A percentile compares a stretch with the other conserved stretches of the same genome.
Conservation (phyloP, 2,329 filamentous ascomycete genomes). For the Fusarium nanum region DNA sequence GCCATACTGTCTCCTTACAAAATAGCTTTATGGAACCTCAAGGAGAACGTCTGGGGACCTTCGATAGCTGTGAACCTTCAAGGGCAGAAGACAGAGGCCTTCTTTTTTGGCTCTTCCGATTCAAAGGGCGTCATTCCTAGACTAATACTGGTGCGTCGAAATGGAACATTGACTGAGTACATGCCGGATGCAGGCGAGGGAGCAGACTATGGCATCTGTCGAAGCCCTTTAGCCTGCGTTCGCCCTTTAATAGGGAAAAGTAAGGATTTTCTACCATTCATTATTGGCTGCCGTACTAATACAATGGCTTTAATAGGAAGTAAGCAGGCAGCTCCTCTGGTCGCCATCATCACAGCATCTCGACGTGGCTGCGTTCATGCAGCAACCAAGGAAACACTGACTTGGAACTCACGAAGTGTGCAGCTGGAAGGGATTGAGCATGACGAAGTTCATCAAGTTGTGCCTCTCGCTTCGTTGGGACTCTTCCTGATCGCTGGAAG, state of each 20-base stretch:
- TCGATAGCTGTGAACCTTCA: slow-evolving; percentile 61
- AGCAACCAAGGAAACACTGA: slow-evolving; percentile 54
- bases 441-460: slow-evolving; percentile 62
- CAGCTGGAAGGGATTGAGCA: slow-evolving; percentile 58
- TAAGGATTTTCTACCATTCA: slow-evolving; percentile 45
- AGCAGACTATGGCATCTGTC: slow-evolving; percentile 61
- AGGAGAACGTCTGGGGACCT: slow-evolving; percentile 67
- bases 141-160: slow-evolving; percentile 71
- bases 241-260: slow-evolving; percentile 59
- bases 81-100: slow-evolving; percentile 69
- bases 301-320: slow-evolving; percentile 11
- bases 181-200: slow-evolving; percentile 58
- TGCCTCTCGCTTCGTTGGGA: slow-evolving; percentile 68
- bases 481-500: slow-evolving; percentile 70
- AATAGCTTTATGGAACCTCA: slow-evolving; percentile 73
- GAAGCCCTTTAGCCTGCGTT: slow-evolving; percentile 64
- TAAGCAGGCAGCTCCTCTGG: slow-evolving; percentile 19
- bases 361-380: slow-evolving; percentile 63
- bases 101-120: slow-evolving; percentile 69
- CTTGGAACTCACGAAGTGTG: slow-evolving; percentile 64
- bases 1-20: slow-evolving; percentile 71
- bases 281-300: neutral
- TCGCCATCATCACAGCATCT: slow-evolving; percentile 59
- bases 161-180: slow-evolving; percentile 72
- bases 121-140: slow-evolving; percentile 53